phyloP scores from a whole-genome alignment of 345 rosid genomes.

The Anastatica hierochuntica region DNA sequence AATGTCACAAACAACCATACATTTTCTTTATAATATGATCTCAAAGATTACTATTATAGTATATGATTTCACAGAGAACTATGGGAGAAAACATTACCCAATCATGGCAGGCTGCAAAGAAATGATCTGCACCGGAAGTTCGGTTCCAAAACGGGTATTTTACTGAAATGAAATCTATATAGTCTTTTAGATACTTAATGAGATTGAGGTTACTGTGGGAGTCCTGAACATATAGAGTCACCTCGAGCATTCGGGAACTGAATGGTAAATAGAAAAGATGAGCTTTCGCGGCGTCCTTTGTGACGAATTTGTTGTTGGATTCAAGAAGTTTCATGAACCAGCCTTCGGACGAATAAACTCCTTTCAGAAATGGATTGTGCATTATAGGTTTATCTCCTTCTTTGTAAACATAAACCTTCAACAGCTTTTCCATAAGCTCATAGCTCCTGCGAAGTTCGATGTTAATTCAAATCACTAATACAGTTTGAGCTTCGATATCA shows the following conservation, averaged over 20 bases:
- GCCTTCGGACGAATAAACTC: conserved; percentile 95
- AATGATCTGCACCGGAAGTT: conserved; percentile 86
- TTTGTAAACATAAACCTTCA: conserved; percentile 72
- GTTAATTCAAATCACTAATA: neutral
- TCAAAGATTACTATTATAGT: neutral
- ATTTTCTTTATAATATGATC: neutral
- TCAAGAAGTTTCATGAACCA: conserved; percentile 91
- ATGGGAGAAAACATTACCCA: conserved; percentile 52
- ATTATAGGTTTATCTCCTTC: conserved; percentile 76
- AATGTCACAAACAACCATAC: neutral
- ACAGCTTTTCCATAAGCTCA: conserved; percentile 73
- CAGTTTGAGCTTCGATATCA: neutral
- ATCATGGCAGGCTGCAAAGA: conserved; percentile 93
- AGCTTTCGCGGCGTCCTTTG: conserved; percentile 52
- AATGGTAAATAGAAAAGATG: conserved; percentile 89
- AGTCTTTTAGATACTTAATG: conserved; percentile 44
- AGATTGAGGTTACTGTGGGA: conserved; percentile 68
- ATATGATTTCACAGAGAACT: neutral
- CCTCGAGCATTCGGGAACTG: conserved; percentile 72
- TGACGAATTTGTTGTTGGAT: conserved; percentile 45
- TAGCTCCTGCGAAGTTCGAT: conserved; percentile 55
- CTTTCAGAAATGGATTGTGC: conserved; percentile 58
- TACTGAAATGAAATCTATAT: conserved; percentile 41
- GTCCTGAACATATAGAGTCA: conserved; percentile 50
- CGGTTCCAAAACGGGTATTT: conserved; percentile 84